Conservation (phyloP, 305 asterid genomes). For the Withania somnifera region DNA sequence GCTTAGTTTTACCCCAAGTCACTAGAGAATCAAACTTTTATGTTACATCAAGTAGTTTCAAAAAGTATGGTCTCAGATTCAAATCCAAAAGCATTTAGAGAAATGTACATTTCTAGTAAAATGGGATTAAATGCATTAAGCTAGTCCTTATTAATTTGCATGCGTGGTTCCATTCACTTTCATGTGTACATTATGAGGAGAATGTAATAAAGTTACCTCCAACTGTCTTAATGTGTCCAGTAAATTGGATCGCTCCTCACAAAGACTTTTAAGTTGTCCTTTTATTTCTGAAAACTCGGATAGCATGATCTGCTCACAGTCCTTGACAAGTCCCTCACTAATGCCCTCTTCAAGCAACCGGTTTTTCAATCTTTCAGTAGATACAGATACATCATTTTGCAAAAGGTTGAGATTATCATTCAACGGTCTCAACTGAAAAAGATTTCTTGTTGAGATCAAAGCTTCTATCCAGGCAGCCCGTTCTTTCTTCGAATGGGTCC, state of each 20-base stretch:
- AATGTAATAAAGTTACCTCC: constrained; percentile 41
- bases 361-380: constrained; percentile 66
- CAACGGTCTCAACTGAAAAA: constrained; percentile 39
- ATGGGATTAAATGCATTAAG: neutral
- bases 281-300: constrained; percentile 68
- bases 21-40: neutral
- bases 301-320: constrained; percentile 89
- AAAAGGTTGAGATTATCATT: constrained; percentile 39
- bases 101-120: neutral
- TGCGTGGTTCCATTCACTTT: neutral
- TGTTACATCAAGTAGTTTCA: neutral
- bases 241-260: constrained; percentile 63
- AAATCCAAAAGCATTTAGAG: neutral
- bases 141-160: neutral
- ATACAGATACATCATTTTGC: constrained; percentile 56
- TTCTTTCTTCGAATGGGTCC: constrained; percentile 66
- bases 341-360: constrained; percentile 71
- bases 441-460: constrained; percentile 53
- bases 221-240: constrained; percentile 70
- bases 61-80: neutral
- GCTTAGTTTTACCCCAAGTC: neutral
- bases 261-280: constrained; percentile 62
- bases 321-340: constrained; percentile 56
- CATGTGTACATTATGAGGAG: neutral
- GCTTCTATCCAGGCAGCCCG: constrained; percentile 82